Evolutionary conservation across 1,284 basidiomycete species (phyloP).

Genomic region (Naganishia albida): DNA sequence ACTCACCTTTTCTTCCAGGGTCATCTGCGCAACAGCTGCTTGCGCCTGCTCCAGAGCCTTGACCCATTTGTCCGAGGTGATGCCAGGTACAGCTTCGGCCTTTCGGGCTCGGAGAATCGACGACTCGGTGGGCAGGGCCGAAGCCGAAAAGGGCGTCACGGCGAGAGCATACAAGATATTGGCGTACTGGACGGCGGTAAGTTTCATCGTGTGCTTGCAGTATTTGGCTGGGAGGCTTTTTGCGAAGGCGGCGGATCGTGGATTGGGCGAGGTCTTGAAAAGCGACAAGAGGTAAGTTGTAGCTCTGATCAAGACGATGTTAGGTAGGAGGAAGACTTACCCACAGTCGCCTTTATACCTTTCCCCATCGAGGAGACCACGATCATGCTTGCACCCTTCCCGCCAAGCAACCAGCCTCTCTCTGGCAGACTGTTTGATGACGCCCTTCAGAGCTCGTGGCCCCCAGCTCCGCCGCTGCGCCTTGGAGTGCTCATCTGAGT

Average conservation of each 20-base stretch:
- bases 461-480: no score
- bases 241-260: not conserved
- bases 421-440: no score
- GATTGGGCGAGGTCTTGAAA: not conserved
- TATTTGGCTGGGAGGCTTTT: not conserved
- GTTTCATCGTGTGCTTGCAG: conserved; percentile 1
- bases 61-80: conserved; percentile 20
- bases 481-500: no score
- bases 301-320: not conserved
- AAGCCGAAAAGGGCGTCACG: conserved; percentile 1
- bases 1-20: conserved; percentile 37
- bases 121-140: not conserved
- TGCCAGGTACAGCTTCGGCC: not conserved
- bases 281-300: not conserved
- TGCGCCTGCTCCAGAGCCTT: conserved; percentile 13
- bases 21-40: conserved; percentile 36
- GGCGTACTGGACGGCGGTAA: conserved; percentile 2
- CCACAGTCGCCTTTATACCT: no score
- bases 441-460: no score
- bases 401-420: no score
- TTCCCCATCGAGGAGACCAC: no score
- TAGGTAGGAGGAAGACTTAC: not conserved
- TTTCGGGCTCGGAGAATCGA: not conserved
- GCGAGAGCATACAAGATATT: conserved; percentile 20
- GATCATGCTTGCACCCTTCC: no score